Evolutionary conservation across 108 stramenopile genomes (phyloP).

Genomic region (Pseudonitzschia pungens): DNA sequence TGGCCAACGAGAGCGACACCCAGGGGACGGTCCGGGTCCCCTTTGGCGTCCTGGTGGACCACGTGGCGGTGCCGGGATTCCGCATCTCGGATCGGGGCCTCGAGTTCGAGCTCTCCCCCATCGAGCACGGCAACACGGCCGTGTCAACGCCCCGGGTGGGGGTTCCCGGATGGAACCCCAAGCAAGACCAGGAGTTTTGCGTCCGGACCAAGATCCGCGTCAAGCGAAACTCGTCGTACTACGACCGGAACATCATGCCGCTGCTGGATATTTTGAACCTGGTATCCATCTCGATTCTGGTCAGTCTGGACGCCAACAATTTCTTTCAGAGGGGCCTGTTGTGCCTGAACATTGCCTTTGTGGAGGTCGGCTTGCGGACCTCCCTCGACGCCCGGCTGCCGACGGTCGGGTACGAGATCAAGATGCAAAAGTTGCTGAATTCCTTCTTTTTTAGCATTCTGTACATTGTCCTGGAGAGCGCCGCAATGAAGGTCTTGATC

Average conservation of each 20-base stretch:
- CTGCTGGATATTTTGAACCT: constrained; percentile 48
- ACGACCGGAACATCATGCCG: constrained; percentile 61
- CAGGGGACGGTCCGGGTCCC: constrained; percentile 41
- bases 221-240: constrained; percentile 45
- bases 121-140: constrained; percentile 20
- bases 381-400: constrained; percentile 49
- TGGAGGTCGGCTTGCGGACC: constrained; percentile 60
- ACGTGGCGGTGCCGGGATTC: constrained; percentile 50
- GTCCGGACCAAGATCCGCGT: constrained; percentile 45
- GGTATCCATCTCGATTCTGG: constrained; percentile 36
- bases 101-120: constrained; percentile 38
- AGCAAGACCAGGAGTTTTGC: constrained; percentile 29
- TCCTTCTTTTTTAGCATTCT: constrained; percentile 43
- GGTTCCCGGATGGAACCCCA: neutral
- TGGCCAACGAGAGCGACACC: constrained; percentile 48
- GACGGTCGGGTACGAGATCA: constrained; percentile 54
- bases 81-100: constrained; percentile 29
- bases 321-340: constrained; percentile 43
- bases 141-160: neutral
- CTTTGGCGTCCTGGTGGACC: constrained; percentile 55
- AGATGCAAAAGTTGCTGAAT: constrained; percentile 54
- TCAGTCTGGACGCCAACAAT: constrained; percentile 36
- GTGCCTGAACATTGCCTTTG: constrained; percentile 50
- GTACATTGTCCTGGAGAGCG: constrained; percentile 38
- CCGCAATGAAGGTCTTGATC: constrained; percentile 6